A percentile compares a stretch with the other conserved stretches of the same genome.
phyloP scores from a whole-genome alignment of 1,284 basidiomycete genomes.

The Ustilago vetiveriae region DNA sequence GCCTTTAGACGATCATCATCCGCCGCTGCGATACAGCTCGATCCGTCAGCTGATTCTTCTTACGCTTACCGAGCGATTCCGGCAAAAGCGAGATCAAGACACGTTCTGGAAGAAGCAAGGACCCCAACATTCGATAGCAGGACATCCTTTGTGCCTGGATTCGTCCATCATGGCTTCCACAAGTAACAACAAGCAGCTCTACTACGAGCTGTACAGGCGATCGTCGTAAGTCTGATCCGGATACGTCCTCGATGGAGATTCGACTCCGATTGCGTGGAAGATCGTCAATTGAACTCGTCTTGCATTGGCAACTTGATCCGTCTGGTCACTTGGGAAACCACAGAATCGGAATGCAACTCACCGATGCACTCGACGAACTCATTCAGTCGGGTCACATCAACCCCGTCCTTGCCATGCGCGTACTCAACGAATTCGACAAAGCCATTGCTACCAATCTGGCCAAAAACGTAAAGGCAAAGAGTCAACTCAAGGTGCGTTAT shows the following conservation, averaged over 20 bases:
- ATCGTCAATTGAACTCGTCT: no score
- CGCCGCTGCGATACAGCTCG: no score
- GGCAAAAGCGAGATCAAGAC: no score
- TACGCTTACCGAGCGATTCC: no score
- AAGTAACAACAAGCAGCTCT: conserved; percentile 49
- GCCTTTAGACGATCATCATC: no score
- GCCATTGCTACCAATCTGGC: conserved; percentile 63
- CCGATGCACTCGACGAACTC: conserved; percentile 98
- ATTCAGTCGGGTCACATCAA: conserved; percentile 97
- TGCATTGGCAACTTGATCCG: no score
- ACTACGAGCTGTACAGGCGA: conserved; percentile 60
- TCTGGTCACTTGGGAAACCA: no score
- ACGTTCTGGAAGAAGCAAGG: no score
- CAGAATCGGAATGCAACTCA: conserved; percentile 95
- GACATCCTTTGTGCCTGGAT: no score
- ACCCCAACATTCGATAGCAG: no score
- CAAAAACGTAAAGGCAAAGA: conserved; percentile 64
- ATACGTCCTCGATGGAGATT: no score
- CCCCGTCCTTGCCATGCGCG: conserved; percentile 96
- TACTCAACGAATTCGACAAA: conserved; percentile 73
- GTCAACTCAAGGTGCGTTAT: conserved; percentile 56
- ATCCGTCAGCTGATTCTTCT: neutral
- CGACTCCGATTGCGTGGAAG: no score
- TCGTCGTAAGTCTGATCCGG: conserved; percentile 52
- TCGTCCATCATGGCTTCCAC: conserved; percentile 20